phyloP scores from a whole-genome alignment of 768 basidiomycete genomes.

The Hypsizygus marmoreus region DNA sequence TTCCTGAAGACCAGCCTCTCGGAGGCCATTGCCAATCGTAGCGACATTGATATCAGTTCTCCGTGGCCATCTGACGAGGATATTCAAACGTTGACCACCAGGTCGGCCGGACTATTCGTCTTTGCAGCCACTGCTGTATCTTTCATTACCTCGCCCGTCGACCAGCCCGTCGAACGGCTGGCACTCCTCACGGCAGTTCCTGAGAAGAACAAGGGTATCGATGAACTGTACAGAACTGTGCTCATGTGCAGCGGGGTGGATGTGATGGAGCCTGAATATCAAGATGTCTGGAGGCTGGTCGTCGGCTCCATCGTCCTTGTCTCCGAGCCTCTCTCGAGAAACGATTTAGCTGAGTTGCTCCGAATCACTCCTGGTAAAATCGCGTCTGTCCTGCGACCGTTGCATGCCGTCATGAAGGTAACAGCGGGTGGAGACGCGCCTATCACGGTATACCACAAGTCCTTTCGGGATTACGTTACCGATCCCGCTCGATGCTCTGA shows the following conservation, averaged over 20 bases:
- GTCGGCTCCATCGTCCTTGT: background rate
- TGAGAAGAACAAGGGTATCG: background rate
- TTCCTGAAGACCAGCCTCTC: background rate
- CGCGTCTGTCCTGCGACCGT: background rate
- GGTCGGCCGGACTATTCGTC: background rate
- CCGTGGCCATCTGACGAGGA: background rate
- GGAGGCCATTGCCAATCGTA: background rate
- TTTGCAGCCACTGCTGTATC: background rate
- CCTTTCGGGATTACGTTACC: conserved; percentile 9
- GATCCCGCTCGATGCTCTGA: conserved; percentile 3
- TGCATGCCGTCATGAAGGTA: conserved; percentile 2
- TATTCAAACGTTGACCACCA: background rate
- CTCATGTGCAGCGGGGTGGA: background rate
- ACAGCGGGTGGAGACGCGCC: background rate
- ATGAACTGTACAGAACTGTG: background rate
- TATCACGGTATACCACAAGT: conserved; percentile 3
- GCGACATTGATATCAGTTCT: background rate
- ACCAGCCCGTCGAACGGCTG: background rate
- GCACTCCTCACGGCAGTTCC: background rate
- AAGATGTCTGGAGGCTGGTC: background rate
- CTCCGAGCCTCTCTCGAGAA: background rate
- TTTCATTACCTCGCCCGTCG: background rate
- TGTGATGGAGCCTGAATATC: background rate
- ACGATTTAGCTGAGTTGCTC: background rate
- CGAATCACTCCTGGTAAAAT: background rate